Conservation (phyloP, 495 filamentous ascomycete species). For the Oleoguttula mirabilis region DNA sequence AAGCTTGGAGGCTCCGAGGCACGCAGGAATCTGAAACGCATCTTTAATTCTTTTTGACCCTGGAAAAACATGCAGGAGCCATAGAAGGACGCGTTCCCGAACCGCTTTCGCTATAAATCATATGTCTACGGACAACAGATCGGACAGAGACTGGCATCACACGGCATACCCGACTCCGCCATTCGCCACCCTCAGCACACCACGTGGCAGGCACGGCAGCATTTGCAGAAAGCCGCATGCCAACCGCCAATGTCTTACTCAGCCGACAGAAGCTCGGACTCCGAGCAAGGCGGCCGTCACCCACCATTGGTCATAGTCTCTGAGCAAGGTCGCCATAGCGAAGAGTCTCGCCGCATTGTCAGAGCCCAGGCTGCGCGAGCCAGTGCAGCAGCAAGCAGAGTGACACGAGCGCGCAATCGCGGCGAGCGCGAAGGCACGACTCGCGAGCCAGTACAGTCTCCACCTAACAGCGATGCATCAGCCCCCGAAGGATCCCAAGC, state of each 20-base stretch:
- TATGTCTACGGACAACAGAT: too few relatives aligned
- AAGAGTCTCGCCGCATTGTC: conserved; percentile 17
- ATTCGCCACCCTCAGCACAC: too few relatives aligned
- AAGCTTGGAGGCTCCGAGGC: too few relatives aligned
- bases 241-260: conserved; percentile 2
- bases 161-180: too few relatives aligned
- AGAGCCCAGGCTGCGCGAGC: conserved; percentile 19
- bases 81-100: too few relatives aligned
- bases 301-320: conserved; percentile 19
- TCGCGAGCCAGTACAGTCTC: neutral
- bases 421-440: conserved; percentile 13
- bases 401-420: conserved; percentile 17
- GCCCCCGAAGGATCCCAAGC: neutral
- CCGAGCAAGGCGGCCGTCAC: conserved; percentile 1
- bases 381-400: conserved; percentile 15
- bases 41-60: too few relatives aligned
- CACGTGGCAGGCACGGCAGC: too few relatives aligned
- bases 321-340: conserved; percentile 10
- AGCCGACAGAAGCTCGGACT: conserved; percentile 3
- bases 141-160: too few relatives aligned
- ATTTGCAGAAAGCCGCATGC: too few relatives aligned
- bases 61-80: too few relatives aligned
- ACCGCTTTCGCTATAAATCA: too few relatives aligned
- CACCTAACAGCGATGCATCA: neutral
- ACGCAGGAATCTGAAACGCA: too few relatives aligned